Base-by-base conservation (phyloP, 768 basidiomycete genomes). In the Cyclocybe aegerita region DNA sequence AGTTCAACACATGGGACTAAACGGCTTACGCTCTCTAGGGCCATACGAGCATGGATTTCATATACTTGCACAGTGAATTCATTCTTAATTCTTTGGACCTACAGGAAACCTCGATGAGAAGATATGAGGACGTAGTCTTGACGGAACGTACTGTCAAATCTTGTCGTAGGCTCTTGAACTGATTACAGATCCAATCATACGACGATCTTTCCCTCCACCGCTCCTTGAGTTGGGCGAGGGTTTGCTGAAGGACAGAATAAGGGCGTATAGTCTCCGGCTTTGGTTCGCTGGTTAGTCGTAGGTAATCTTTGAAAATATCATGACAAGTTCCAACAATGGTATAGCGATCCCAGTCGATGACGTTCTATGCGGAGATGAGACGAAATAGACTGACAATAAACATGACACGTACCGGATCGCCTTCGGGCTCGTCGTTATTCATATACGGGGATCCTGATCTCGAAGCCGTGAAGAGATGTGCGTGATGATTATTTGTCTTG, bases 41-140 rank as follows among this genome's bases (percentile, higher is more conserved):
- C 97, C 77, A 98, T 96, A 32, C 97, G 85, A 17, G 93, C 97
- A 71, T 99, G 97, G 35, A 96, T 97, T 66, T 99, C 97, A 64
- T 99, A 99, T 9, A 97, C 97, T 67, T 88, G 81, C 23, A 96
- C 93, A 6, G 97, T 98, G 62, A 99, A 97, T 48, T 96, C 92
- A 59, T 97, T 98, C 74, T 97, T 98, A 59, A 99, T 97, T 31
- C 97, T 87, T 73, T 99, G 97, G 16, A 99, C 96, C 96, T 98
- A 44, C 10, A 53, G 12, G 45, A 38, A 49, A 41, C 23, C 41
- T 45, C 48, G 52, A 43, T 53, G 35, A 49, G 43, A 46, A 43
- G 17, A 38, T 32, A 8, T 34, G 41, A 31, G 7, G 7, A 14
- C 9, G 34, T 11, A 23, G 5, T 5, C 17, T 44, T 16, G 47